These are phyloP conservation scores for Phytopythium sindhum DNA, from an alignment of 352 stramenopile genomes.

Conservation along the genomic window DNA sequence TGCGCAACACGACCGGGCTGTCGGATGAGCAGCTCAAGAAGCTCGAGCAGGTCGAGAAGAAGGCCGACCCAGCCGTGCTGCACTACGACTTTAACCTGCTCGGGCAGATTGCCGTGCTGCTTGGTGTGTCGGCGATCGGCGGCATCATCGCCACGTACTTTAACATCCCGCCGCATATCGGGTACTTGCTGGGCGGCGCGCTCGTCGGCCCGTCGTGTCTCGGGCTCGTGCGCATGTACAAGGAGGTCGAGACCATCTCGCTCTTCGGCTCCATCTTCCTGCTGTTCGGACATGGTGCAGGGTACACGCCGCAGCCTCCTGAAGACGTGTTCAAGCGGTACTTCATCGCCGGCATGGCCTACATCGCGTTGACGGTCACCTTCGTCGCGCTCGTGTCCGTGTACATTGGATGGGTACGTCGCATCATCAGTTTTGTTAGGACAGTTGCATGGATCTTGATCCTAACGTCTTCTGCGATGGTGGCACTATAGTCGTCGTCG, in stretches of 20 bases:
- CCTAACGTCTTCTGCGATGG: background rate
- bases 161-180: constrained; percentile 87
- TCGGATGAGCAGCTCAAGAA: constrained; percentile 67
- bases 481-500: constrained; percentile 39
- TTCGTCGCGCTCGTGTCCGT: constrained; percentile 66
- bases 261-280: constrained; percentile 93
- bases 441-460: background rate
- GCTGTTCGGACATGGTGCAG: constrained; percentile 87
- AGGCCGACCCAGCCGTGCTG: constrained; percentile 77
- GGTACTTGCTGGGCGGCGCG: constrained; percentile 89
- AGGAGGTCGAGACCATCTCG: constrained; percentile 92
- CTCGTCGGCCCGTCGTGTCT: constrained; percentile 89
- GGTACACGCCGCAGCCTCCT: constrained; percentile 62
- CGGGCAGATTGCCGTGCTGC: constrained; percentile 77
- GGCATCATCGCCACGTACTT: constrained; percentile 88
- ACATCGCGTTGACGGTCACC: constrained; percentile 68
- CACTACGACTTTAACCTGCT: constrained; percentile 87
- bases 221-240: constrained; percentile 82
- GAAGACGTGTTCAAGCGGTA: constrained; percentile 74
- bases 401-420: constrained; percentile 65
- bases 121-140: constrained; percentile 83
- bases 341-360: constrained; percentile 65
- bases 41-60: constrained; percentile 73
- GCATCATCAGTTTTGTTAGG: background rate
- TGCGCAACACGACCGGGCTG: constrained; percentile 72